phyloP scores from a whole-genome alignment of 2,329 filamentous ascomycete genomes.

The Nannizziopsis arthrosporioides region DNA sequence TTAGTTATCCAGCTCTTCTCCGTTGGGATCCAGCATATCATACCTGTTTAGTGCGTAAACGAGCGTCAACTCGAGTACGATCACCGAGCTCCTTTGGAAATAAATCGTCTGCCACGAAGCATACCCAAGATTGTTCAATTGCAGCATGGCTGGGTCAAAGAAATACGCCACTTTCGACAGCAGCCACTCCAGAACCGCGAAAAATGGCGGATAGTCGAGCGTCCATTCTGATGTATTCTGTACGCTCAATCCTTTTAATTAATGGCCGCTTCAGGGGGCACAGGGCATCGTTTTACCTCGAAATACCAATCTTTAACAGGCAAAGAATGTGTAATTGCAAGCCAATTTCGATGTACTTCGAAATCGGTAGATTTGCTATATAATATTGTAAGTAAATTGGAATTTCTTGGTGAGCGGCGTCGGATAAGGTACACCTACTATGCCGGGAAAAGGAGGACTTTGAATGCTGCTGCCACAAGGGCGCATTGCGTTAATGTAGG shows the following conservation, averaged over 20 bases:
- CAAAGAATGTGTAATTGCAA: slow-evolving; percentile 85
- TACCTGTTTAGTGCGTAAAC: slow-evolving; percentile 69
- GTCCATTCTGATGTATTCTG: slow-evolving; percentile 97
- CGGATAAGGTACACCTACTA: slow-evolving; percentile 55
- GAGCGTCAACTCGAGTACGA: slow-evolving; percentile 71
- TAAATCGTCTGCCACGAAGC: slow-evolving; percentile 89
- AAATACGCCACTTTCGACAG: slow-evolving; percentile 70
- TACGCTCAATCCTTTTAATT: neutral
- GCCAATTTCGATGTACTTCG: slow-evolving; percentile 97
- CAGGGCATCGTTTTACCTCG: slow-evolving; percentile 45
- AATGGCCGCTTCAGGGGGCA: neutral
- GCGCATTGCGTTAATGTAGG: slow-evolving; percentile 85
- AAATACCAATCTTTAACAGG: slow-evolving; percentile 87
- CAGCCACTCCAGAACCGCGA: slow-evolving; percentile 91
- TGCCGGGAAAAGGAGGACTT: slow-evolving; percentile 82
- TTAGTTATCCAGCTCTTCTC: too few species aligned
- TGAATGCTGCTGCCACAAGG: slow-evolving; percentile 74
- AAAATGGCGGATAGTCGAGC: slow-evolving; percentile 95
- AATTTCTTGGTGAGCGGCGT: neutral
- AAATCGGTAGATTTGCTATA: slow-evolving; percentile 97
- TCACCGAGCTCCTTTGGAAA: slow-evolving; percentile 84
- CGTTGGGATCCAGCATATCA: neutral
- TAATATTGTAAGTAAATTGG: neutral
- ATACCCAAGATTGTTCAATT: slow-evolving; percentile 68
- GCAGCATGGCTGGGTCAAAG: slow-evolving; percentile 69